Evolutionary conservation across 306 rosid species (phyloP), one percentile per base, ranked within the genome.

Genomic region (Hippophae tibetana): DNA sequence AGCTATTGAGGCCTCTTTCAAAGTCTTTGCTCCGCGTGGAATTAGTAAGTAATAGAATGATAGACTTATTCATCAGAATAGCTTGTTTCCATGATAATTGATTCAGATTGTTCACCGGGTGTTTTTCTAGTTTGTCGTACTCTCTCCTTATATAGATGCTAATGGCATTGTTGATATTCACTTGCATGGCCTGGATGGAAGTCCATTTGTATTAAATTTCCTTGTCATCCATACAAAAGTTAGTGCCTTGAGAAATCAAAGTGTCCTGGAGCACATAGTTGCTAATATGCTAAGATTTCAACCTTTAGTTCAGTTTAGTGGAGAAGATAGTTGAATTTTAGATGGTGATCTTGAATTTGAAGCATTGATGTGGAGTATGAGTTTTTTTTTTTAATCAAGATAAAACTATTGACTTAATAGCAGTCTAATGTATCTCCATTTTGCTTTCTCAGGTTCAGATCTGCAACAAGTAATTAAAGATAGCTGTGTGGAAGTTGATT

Each of bases 21-120:
- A 92, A 86, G 90, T 92, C 68, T 92, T 84, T 71, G 82, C 96
- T 64, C 73, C 88, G 38, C 83, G n/a, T 64, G 99, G 99, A 82
- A 88, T 88, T 52, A 80, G 99, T 92, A 81, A 79, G 95, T 74
- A 27, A 31, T 59, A 48, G 54, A 23, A 38, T 59, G n/a, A 23
- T 42, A 54, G 48, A 23, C 13, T 3, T 54, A 31, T 8, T 54
- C 63, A 11, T 44, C 10, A 27, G 18, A 14, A 7, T 42, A 4
- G 38, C 38, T 31, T 31, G 38, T 31, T 31, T 31, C 38, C 38
- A 2, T 31, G 38, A 31, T 31, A 31, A 31, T 31, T 31, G 5
- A 31, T 31, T 31, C 38, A 31, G 0, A 31, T 31, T 2, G 2
- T 31, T 31, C 38, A 31, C 38, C 0, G 3, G 38, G 38, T 31